Percentiles rank a stretch among this genome's conserved stretches.
Conservation (phyloP, 2,329 filamentous ascomycete genomes). For the Remersonia thermophila region DNA sequence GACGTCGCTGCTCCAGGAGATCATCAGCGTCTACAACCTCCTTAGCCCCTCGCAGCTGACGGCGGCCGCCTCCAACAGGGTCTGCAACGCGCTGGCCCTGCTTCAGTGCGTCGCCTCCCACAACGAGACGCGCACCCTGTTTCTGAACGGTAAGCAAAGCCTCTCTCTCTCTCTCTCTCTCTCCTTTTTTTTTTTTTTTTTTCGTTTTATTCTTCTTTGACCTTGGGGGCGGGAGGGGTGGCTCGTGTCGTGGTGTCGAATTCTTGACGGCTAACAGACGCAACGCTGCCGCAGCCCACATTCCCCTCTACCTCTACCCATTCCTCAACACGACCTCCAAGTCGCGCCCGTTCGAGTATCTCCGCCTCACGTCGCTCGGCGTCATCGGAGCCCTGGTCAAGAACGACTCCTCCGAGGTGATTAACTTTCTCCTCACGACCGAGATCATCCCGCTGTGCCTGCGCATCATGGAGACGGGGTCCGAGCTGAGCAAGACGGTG, state of each 20-base stretch:
- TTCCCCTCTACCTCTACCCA: constrained; percentile 92
- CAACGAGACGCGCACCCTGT: constrained; percentile 87
- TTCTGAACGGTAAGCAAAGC: constrained; percentile 65
- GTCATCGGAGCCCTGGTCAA: constrained; percentile 96
- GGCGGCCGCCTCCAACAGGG: constrained; percentile 90
- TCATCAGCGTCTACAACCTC: constrained; percentile 95
- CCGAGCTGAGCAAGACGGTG: constrained; percentile 95
- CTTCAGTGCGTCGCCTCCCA: constrained; percentile 96
- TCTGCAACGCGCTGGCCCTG: constrained; percentile 92
- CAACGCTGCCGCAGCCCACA: constrained; percentile 55
- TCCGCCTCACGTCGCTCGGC: constrained; percentile 86
- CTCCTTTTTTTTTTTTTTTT: no score
- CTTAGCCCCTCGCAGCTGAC: constrained; percentile 95
- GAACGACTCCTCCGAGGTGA: constrained; percentile 96
- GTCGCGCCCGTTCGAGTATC: constrained; percentile 92
- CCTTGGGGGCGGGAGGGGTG: no score
- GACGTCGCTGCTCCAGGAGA: constrained; percentile 94
- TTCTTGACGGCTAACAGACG: background rate
- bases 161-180: no score
- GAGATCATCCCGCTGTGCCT: constrained; percentile 97
- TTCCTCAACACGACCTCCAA: constrained; percentile 99
- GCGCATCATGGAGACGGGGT: constrained; percentile 98
- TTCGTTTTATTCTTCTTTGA: no score
- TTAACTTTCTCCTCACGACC: constrained; percentile 96
- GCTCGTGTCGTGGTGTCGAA: no score